Evolutionary conservation across 106 monocot genomes (phyloP), one percentile per base, ranked within the genome.

Genomic region (Dioscorea zingiberensis): DNA sequence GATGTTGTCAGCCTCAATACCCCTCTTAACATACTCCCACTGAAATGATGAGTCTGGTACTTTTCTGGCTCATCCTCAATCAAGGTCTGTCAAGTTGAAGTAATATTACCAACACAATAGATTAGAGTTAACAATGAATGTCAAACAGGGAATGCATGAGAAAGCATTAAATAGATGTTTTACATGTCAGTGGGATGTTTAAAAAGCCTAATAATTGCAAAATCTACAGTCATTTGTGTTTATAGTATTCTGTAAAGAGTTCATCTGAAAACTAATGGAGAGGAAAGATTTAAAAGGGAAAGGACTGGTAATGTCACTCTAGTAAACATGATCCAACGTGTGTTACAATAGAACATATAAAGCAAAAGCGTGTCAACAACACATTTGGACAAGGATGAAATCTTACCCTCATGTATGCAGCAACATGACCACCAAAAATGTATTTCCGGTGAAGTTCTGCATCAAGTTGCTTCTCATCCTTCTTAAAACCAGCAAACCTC

Each of bases 401-500:
- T 0, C 60, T 47, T 2, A 82, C 81, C 73, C 68, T 78, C 76
- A 86, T 86, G 68, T 86, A 82, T 27, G 72, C 54, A 51, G 78
- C 54, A 46, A 73, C 29, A 49, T 73, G 78, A 2, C 71, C 73
- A 32, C 78, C 78, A 48, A 55, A 78, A 18, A 78, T 63, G 55
- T 78, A 78, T 25, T 68, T 78, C 59, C 78, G 30, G 68, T 78
- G 78, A n/a, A 73, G 54, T 21, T 81, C 85, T 0, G 81, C 63
- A 69, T 86, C 75, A 13, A 86, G 81, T 29, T 81, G 71, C 75
- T 85, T 85, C 2, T 68, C 76, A 44, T 85, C 85, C 58, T 81
- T 85, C 16, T 66, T 77, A 26, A 74, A 86, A 24, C 85, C 85
- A 30, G 81, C 85, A 58, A 86, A 86, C 75, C 85, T 78, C 60